Base-by-base conservation (phyloP, 192 early-diverging fungal species). In the Blastocladiella britannica region DNA sequence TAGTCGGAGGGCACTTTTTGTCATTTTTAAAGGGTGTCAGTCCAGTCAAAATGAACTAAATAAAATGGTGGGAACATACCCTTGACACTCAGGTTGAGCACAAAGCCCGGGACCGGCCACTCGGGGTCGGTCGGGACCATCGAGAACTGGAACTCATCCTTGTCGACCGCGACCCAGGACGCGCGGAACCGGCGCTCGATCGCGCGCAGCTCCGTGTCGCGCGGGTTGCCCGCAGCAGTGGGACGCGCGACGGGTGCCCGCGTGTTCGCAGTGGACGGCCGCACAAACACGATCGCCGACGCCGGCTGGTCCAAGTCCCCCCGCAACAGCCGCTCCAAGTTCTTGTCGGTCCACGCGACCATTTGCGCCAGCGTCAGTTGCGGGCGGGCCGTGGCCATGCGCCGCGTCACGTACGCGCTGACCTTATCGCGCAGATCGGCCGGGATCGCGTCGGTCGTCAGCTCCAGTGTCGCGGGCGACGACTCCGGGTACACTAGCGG, bases 311-410 rank as follows among this genome's bases (percentile, higher is more conserved):
- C 68, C 56, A 22, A 55, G 54, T 4, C 5, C n/a, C 28, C 65
- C 58, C 2, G 51, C 43, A 73, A 62, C 59, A 78, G 66, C 20
- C 57, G 57, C 28, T 73, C 70, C 52, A 83, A 72, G 18, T 83
- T 68, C 43, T 65, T 61, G 59, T 87, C 85, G 3, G 85, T 62
- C 70, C 70, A 76, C 37, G 71, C 67, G 29, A 66, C 29, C 55
- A 65, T 72, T 61, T 54, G 61, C 65, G 75, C 31, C 26, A 79
- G 60, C 9, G 55, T 5, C 28, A 51, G 26, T 23, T 26, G 55
- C 28, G 55, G 25, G 15, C 37, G 37, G n/a, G n/a, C n/a, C 9
- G 5, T 47, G 15, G 12, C 15, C 9, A 47, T 20, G 37, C 37
- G 37, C 15, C 15, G n/a, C 5, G 37, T 1, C 15, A 20, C 12